Percentiles rank a stretch among this genome's conserved stretches.
These are phyloP conservation scores for Wickerhamomyces sp. DNA, from an alignment of 1,139 yeast genomes.

Conservation along the genomic window DNA sequence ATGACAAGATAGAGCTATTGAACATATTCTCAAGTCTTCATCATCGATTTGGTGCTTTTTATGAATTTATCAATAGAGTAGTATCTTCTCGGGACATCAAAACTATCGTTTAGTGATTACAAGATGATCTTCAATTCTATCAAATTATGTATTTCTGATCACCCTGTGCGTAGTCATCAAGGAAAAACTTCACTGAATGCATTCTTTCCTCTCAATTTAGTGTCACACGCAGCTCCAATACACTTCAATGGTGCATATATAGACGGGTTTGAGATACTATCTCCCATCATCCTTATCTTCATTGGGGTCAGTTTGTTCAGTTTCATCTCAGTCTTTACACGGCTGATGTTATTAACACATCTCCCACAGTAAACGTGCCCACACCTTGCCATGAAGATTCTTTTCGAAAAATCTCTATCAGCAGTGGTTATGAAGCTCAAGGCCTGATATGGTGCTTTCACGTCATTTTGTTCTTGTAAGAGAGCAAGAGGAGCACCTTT, in stretches of 20 bases:
- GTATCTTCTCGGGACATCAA: too few relatives aligned
- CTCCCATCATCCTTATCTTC: slow-evolving; percentile 16
- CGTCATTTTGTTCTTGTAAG: slow-evolving; percentile 28
- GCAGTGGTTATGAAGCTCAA: slow-evolving; percentile 41
- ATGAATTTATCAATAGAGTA: too few relatives aligned
- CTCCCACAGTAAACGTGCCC: slow-evolving; percentile 89
- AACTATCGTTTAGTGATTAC: too few relatives aligned
- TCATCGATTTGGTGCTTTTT: too few relatives aligned
- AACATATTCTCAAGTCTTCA: too few relatives aligned
- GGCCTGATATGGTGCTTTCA: slow-evolving; percentile 66
- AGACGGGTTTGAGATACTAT: slow-evolving; percentile 39
- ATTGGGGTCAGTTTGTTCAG: slow-evolving; percentile 4
- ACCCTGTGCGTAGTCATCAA: background rate
- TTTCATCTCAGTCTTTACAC: slow-evolving; percentile 25
- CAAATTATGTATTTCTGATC: too few relatives aligned
- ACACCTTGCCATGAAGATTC: slow-evolving; percentile 66
- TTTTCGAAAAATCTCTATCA: slow-evolving; percentile 59
- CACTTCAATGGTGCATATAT: slow-evolving; percentile 48
- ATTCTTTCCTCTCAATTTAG: slow-evolving; percentile 28
- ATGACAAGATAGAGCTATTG: too few relatives aligned
- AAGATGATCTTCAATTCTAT: too few relatives aligned
- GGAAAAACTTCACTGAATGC: slow-evolving; percentile 36
- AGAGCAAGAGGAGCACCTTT: slow-evolving; percentile 24
- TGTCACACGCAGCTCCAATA: slow-evolving; percentile 36
- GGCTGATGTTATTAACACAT: slow-evolving; percentile 61